phyloP scores from a whole-genome alignment of 345 rosid genomes.

The Sonneratia alba region DNA sequence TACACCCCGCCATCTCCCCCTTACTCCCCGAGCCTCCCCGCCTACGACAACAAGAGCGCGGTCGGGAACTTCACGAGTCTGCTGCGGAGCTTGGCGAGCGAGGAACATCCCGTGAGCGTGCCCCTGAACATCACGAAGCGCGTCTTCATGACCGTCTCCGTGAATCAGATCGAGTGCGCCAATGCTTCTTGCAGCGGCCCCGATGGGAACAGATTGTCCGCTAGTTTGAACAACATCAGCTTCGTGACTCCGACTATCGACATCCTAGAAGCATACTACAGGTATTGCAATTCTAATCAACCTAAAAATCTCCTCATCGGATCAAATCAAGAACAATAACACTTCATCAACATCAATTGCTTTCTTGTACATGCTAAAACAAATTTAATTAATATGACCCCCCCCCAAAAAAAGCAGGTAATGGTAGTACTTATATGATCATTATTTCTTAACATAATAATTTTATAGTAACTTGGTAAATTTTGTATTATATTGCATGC shows the following conservation, averaged over 20 bases:
- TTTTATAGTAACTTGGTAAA: too few species aligned
- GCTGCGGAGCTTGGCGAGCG: conserved; percentile 15
- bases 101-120: conserved; percentile 18
- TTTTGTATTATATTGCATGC: too few species aligned
- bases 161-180: conserved; percentile 17
- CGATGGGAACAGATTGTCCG: conserved; percentile 6
- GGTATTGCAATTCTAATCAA: conserved; percentile 5
- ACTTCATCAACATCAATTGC: too few species aligned
- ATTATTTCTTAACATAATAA: too few species aligned
- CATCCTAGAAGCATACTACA: conserved; percentile 37
- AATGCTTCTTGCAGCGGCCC: conserved; percentile 10
- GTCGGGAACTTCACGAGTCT: conserved; percentile 9
- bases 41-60: conserved; percentile 10
- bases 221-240: conserved; percentile 42
- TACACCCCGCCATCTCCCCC: conserved; percentile 15
- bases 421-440: too few species aligned
- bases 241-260: conserved; percentile 17
- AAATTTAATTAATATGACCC: too few species aligned
- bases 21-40: conserved; percentile 22
- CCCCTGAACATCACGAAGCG: conserved; percentile 14
- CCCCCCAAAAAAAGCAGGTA: too few species aligned
- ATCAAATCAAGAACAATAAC: not conserved
- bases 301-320: too few species aligned
- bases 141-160: conserved; percentile 16
- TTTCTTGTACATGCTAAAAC: too few species aligned